A percentile compares a stretch with the other conserved stretches of the same genome.
Evolutionary conservation across 1,284 basidiomycete species (phyloP).

Genomic region (Ganoderma meredithae): DNA sequence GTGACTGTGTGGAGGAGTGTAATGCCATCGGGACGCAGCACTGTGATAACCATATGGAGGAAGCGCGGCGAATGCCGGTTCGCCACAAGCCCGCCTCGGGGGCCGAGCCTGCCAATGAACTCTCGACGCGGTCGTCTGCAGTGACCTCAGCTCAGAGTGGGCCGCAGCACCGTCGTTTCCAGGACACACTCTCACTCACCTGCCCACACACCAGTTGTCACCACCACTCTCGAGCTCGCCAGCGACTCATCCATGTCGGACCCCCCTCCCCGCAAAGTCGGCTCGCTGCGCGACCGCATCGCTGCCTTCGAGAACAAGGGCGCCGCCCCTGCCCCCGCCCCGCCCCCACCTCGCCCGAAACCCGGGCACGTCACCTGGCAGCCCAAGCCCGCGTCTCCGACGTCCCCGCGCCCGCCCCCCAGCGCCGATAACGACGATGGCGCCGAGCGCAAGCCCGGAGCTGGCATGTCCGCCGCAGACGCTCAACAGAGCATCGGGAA

Average conservation of each 20-base stretch:
- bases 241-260: slow-evolving; percentile 51
- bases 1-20: background rate
- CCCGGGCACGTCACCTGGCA: slow-evolving; percentile 74
- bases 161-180: background rate
- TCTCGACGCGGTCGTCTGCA: background rate
- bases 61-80: slow-evolving; percentile 9
- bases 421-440: slow-evolving; percentile 29
- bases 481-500: slow-evolving; percentile 82
- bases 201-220: background rate
- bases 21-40: background rate
- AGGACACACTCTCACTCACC: background rate
- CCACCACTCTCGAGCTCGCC: background rate
- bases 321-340: slow-evolving; percentile 49
- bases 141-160: background rate
- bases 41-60: slow-evolving; percentile 1
- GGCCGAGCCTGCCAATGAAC: background rate
- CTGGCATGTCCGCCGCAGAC: slow-evolving; percentile 82
- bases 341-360: slow-evolving; percentile 73
- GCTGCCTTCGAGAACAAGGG: slow-evolving; percentile 78
- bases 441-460: slow-evolving; percentile 34
- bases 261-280: slow-evolving; percentile 63
- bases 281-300: slow-evolving; percentile 83
- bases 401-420: slow-evolving; percentile 41
- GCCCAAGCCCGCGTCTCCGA: slow-evolving; percentile 63
- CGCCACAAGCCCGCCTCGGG: background rate